These are phyloP conservation scores for Bodo saltans DNA, from an alignment of 78 protist species.

Conservation along the genomic window DNA sequence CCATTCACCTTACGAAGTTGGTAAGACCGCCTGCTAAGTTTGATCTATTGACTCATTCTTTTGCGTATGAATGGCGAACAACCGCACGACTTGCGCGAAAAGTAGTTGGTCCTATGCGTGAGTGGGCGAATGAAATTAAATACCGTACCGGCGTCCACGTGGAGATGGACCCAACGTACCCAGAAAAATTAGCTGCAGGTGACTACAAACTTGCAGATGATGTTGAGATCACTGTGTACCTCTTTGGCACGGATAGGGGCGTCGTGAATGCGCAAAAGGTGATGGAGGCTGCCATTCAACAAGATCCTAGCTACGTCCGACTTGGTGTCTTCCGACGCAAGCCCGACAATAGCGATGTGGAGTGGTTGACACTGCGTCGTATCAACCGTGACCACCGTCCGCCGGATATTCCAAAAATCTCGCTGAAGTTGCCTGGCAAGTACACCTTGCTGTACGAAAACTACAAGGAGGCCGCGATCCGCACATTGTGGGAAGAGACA, in stretches of 20 bases:
- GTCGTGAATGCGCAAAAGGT: not conserved
- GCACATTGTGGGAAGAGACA: not conserved
- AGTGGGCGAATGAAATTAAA: not conserved
- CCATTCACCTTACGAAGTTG: not conserved
- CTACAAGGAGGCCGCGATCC: not conserved
- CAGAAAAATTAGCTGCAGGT: not conserved
- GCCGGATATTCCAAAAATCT: not conserved
- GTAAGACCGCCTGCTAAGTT: not conserved
- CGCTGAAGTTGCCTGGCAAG: not conserved
- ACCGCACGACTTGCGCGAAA: not conserved
- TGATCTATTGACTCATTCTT: not conserved
- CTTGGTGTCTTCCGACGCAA: not conserved
- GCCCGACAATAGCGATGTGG: not conserved
- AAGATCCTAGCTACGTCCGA: not conserved
- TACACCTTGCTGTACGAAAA: not conserved
- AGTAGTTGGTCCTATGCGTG: not conserved
- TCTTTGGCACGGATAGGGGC: not conserved
- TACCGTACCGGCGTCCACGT: not conserved
- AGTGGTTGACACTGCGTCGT: not conserved
- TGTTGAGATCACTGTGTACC: not conserved
- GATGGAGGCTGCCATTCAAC: not conserved
- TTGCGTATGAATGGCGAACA: not conserved
- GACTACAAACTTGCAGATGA: not conserved
- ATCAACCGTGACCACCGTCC: not conserved
- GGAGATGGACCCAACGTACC: not conserved